phyloP scores from a whole-genome alignment of 169 alveolate species.

The Plasmodium adleri region DNA sequence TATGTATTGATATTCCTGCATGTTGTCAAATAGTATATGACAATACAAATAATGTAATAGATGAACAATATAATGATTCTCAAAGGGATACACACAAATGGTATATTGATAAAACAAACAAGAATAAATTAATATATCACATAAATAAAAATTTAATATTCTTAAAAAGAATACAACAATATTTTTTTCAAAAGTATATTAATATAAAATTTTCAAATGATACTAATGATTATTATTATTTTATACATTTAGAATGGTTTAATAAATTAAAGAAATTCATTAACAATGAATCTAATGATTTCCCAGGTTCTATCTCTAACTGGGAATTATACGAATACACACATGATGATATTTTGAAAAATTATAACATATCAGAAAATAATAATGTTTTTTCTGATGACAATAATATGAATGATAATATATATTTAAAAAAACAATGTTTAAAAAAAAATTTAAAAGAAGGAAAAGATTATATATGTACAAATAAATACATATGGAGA shows the following conservation, averaged over 20 bases:
- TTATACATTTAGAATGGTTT: conserved; percentile 50
- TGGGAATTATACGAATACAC: conserved; percentile 28
- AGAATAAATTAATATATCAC: not conserved
- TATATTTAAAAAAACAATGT: conserved; percentile 24
- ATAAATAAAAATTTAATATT: conserved; percentile 49
- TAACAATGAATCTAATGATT: conserved; percentile 18
- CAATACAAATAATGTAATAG: too few species aligned
- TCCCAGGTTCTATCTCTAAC: conserved; percentile 48
- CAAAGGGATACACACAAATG: conserved; percentile 3
- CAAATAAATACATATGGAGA: conserved; percentile 63
- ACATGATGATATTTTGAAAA: not conserved
- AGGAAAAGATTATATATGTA: conserved; percentile 71
- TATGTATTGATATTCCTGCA: not conserved
- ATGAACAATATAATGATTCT: too few species aligned
- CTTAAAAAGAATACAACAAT: conserved; percentile 64
- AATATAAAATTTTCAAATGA: conserved; percentile 60
- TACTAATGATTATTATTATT: conserved; percentile 22
- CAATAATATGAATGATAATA: not conserved
- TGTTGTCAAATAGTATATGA: too few species aligned
- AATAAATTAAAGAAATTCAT: conserved; percentile 38
- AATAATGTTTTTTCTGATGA: not conserved
- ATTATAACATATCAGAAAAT: not conserved
- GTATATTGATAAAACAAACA: not conserved
- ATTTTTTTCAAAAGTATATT: conserved; percentile 59
- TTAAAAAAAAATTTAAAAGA: conserved; percentile 48